Percentiles rank a stretch among this genome's conserved stretches.
Evolutionary conservation across 495 filamentous ascomycete species (phyloP).

Genomic region (Daldinia caldariorum): DNA sequence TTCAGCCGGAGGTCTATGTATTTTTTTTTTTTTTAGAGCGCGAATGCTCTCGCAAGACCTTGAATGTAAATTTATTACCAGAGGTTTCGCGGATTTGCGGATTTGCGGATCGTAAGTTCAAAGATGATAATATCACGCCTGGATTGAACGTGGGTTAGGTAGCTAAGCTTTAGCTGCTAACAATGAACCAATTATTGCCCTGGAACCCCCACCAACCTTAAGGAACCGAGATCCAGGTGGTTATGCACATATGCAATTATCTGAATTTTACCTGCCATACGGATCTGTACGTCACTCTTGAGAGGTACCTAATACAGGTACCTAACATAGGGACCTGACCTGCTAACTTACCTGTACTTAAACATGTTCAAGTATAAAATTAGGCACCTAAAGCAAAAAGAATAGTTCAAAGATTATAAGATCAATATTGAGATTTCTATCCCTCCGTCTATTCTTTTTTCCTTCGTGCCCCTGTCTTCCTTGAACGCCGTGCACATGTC

Average conservation of each 20-base stretch:
- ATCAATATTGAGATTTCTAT: constrained; percentile 34
- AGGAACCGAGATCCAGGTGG: no score
- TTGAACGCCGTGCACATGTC: constrained; percentile 50
- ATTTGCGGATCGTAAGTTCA: not conserved
- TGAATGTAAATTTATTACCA: not conserved
- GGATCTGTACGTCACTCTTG: no score
- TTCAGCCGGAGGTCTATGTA: not conserved
- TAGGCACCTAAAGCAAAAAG: not conserved
- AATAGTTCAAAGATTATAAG: not conserved
- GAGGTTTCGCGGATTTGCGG: not conserved
- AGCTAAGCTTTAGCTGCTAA: no score
- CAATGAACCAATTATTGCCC: no score
- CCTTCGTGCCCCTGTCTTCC: constrained; percentile 12
- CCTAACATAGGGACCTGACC: no score
- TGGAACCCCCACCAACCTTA: no score
- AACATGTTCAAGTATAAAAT: not conserved
- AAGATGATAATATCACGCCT: no score
- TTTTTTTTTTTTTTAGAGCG: not conserved
- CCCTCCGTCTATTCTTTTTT: constrained; percentile 28
- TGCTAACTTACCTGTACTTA: no score
- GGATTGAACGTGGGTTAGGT: no score
- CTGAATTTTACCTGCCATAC: no score
- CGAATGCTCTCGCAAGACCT: not conserved
- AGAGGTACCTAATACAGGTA: no score
- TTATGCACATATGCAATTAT: no score